phyloP scores from a whole-genome alignment of 2,329 filamentous ascomycete genomes.

The Aureobasidium subglaciale region DNA sequence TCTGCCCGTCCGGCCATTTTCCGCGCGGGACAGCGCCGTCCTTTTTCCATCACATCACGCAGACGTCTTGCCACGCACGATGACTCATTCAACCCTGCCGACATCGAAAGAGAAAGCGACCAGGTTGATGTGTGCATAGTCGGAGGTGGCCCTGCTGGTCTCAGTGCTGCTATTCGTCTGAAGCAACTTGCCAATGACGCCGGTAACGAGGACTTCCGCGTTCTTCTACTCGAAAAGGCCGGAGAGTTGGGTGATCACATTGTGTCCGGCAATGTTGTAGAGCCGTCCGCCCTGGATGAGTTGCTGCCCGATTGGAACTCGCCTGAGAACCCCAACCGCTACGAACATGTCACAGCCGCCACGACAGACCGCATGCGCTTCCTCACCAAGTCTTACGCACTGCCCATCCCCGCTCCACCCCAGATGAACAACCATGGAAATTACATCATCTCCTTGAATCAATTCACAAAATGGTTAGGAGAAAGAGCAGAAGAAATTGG shows the following conservation, averaged over 20 bases:
- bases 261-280: slow-evolving; percentile 88
- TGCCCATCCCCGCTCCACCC: slow-evolving; percentile 80
- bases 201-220: slow-evolving; percentile 91
- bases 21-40: slow-evolving; percentile 29
- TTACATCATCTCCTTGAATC: slow-evolving; percentile 92
- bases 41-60: slow-evolving; percentile 25
- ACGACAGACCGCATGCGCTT: slow-evolving; percentile 86
- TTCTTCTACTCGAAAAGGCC: slow-evolving; percentile 88
- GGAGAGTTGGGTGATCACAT: slow-evolving; percentile 93
- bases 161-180: slow-evolving; percentile 85
- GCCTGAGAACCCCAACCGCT: slow-evolving; percentile 79
- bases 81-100: slow-evolving; percentile 37
- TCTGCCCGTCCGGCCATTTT: slow-evolving; percentile 27
- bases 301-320: slow-evolving; percentile 89
- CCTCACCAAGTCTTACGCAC: slow-evolving; percentile 69
- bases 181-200: slow-evolving; percentile 94
- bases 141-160: slow-evolving; percentile 87
- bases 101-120: slow-evolving; percentile 80
- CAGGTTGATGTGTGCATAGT: slow-evolving; percentile 96
- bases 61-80: slow-evolving; percentile 30
- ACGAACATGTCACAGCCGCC: slow-evolving; percentile 80
- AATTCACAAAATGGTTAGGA: slow-evolving; percentile 91
- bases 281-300: slow-evolving; percentile 81
- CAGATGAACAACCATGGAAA: slow-evolving; percentile 99
- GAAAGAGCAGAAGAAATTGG: slow-evolving; percentile 94